Evolutionary conservation across 2,329 filamentous ascomycete species (phyloP).

Genomic region (Fusarium aywerte): DNA sequence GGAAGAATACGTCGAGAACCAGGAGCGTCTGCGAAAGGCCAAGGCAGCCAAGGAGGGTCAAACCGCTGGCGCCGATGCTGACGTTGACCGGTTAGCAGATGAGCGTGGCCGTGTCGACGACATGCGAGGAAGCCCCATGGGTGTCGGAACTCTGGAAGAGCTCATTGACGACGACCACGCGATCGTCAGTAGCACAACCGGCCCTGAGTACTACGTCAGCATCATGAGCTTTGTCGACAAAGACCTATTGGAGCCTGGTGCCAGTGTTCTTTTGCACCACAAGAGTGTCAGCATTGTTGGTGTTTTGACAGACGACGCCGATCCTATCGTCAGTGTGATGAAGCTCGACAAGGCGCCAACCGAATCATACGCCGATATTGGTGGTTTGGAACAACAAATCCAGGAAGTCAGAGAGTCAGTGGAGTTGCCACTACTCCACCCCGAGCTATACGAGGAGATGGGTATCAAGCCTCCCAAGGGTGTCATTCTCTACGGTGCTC

Average conservation of each 20-base stretch:
- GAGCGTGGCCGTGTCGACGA: constrained; percentile 96
- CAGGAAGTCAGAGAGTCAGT: constrained; percentile 98
- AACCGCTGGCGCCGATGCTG: constrained; percentile 75
- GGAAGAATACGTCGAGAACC: constrained; percentile 99
- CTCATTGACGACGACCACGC: constrained; percentile 99
- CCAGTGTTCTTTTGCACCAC: constrained; percentile 94
- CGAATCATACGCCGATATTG: constrained; percentile 98
- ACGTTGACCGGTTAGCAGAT: constrained; percentile 87
- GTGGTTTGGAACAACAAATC: constrained; percentile 93
- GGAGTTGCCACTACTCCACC: constrained; percentile 92
- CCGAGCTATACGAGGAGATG: constrained; percentile 99
- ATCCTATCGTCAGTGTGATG: constrained; percentile 97
- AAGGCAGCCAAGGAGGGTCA: constrained; percentile 81
- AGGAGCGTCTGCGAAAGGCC: constrained; percentile 92
- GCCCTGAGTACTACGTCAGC: constrained; percentile 98
- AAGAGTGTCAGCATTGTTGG: constrained; percentile 98
- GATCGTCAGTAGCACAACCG: constrained; percentile 96
- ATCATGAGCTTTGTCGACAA: constrained; percentile 99
- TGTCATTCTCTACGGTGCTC: constrained; percentile 97
- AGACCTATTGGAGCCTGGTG: constrained; percentile 94
- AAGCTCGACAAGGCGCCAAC: constrained; percentile 99
- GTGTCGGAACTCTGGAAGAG: constrained; percentile 96
- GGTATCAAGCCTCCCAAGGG: constrained; percentile 99
- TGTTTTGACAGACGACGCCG: constrained; percentile 94
- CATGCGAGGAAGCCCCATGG: constrained; percentile 98